phyloP scores from a whole-genome alignment of 2,329 filamentous ascomycete species.

The Alternaria triticimaculans region DNA sequence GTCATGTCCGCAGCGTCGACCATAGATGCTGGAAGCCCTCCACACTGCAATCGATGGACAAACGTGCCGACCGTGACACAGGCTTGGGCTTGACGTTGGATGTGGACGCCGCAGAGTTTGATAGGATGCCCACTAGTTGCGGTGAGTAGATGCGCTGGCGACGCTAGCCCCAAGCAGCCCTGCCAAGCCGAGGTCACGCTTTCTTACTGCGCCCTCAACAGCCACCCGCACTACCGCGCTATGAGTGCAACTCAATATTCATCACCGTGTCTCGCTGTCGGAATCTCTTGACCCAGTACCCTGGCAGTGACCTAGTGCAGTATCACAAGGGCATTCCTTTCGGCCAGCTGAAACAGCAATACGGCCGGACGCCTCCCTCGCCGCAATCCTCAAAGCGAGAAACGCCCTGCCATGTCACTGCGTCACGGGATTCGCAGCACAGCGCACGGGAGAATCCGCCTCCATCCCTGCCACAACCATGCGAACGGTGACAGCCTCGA shows the following conservation, averaged over 20 bases:
- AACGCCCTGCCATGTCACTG: conserved; percentile 15
- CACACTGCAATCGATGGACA: conserved; percentile 34
- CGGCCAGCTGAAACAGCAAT: conserved; percentile 41
- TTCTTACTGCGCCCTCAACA: conserved; percentile 30
- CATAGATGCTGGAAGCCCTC: conserved; percentile 23
- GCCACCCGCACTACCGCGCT: conserved; percentile 33
- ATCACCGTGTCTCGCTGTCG: conserved; percentile 30
- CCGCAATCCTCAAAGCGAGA: conserved; percentile 7
- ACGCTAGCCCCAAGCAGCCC: conserved; percentile 26
- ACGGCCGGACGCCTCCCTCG: conserved; percentile 25
- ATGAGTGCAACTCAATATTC: conserved; percentile 18
- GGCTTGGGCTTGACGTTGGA: conserved; percentile 41
- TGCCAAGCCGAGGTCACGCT: conserved; percentile 37
- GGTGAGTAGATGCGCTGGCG: conserved; percentile 50
- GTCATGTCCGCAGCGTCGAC: conserved; percentile 37
- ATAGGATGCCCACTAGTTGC: conserved; percentile 43
- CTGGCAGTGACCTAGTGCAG: conserved; percentile 30
- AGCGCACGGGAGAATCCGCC: conserved; percentile 31
- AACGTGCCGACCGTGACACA: conserved; percentile 47
- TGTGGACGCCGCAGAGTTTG: conserved; percentile 38
- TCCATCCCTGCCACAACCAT: conserved; percentile 36
- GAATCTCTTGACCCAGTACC: conserved; percentile 31
- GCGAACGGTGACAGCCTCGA: conserved; percentile 45
- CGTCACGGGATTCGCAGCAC: conserved; percentile 36
- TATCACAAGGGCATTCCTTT: conserved; percentile 31